phyloP scores from a whole-genome alignment of 495 filamentous ascomycete species.

The Margaritispora aquatica region DNA sequence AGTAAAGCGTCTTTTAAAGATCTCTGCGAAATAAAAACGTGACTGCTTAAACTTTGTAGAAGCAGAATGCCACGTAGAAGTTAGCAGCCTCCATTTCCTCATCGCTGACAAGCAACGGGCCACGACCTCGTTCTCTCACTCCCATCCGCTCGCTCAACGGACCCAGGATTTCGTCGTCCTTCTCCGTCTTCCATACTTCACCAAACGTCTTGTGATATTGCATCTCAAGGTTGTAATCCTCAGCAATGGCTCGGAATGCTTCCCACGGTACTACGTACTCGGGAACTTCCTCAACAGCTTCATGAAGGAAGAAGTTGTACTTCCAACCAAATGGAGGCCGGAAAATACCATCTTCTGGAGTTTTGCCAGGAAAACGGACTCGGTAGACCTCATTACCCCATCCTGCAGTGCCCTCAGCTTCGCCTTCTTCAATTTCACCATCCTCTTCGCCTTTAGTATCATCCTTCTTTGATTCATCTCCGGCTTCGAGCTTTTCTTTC shows the following conservation, averaged over 20 bases:
- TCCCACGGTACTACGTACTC: constrained; percentile 99
- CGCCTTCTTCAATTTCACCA: constrained; percentile 45
- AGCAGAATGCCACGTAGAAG: constrained; percentile 90
- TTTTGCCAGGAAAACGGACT: constrained; percentile 76
- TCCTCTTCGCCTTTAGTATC: constrained; percentile 29
- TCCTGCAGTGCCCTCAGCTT: constrained; percentile 51
- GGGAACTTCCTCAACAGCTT: constrained; percentile 92
- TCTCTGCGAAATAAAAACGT: background rate
- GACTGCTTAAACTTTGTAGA: constrained; percentile 74
- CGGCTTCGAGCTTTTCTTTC: constrained; percentile 26
- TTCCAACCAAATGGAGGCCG: constrained; percentile 95
- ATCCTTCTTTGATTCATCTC: background rate
- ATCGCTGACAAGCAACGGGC: constrained; percentile 59
- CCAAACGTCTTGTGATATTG: constrained; percentile 84
- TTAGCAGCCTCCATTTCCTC: constrained; percentile 87
- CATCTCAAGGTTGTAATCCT: constrained; percentile 93
- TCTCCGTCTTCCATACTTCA: constrained; percentile 88
- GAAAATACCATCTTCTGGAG: constrained; percentile 76
- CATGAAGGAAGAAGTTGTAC: constrained; percentile 91
- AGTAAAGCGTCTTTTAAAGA: background rate
- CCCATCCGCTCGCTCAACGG: constrained; percentile 90
- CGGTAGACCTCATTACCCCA: constrained; percentile 94
- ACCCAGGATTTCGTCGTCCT: constrained; percentile 70
- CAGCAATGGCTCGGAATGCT: constrained; percentile 87
- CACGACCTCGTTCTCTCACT: constrained; percentile 65